Base-by-base conservation (phyloP, 2,329 filamentous ascomycete species). In the Alternaria panax region DNA sequence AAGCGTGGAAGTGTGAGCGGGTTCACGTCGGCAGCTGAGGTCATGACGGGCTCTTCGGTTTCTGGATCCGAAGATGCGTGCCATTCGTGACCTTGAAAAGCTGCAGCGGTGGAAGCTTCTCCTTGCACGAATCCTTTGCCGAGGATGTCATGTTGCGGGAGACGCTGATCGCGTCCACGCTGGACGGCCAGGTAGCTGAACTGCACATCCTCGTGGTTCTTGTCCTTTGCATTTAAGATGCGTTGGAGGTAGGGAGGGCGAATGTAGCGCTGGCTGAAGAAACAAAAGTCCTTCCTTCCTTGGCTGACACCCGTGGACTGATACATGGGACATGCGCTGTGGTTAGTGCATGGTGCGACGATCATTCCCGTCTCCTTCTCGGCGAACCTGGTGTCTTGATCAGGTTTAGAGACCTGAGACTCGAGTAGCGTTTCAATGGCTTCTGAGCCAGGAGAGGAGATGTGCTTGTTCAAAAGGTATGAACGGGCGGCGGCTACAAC, bases 151-250 rank as follows among this genome's bases (percentile, higher is more conserved):
- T 76, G 64, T 20, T 74, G 42, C 0, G 74, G 61, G 7, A 72
- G 67, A 9, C 87, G 85, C 5, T 84, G 79, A 70, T 89, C 83
- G 11, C 87, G 83, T 7, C 95, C 95, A 20, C 93, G 89, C 72
- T 92, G 91, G 18, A 98, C 86, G 4, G 91, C 91, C 14, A 99
- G 74, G 75, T 97, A 99, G 75, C 92, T 96, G 79, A 93, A 99
- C 69, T 92, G 86, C 14, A 97, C 86, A 71, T 98, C 93, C 75
- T 97, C 94, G 73, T 96, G 91, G 75, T 96, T 97, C 64, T 87
- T 87, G 68, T 89, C 86, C 62, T 79, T 83, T 24, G 86, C 88
- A 18, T 87, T 86, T 20, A 96, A 81, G 46, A 98, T 85, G 46
- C 86, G 86, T 74, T 96, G 92, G 55, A 97, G 84, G 77, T 93